A percentile compares a stretch with the other conserved stretches of the same genome.
Evolutionary conservation across 2,329 filamentous ascomycete species (phyloP).

Genomic region (Trichoderma guizhouense): DNA sequence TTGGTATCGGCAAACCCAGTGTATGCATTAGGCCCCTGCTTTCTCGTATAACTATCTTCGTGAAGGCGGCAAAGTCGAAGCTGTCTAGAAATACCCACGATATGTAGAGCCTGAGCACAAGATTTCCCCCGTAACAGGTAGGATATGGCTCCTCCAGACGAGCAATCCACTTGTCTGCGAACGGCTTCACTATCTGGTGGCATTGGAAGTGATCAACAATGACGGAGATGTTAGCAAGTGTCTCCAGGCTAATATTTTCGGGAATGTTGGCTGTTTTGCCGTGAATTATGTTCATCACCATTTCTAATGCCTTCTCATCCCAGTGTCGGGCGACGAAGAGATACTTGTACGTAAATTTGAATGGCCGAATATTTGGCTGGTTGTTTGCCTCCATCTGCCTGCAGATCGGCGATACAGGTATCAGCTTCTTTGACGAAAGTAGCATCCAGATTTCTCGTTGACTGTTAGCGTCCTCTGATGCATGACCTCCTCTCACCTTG

Average conservation of each 20-base stretch:
- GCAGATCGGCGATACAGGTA: conserved; percentile 29
- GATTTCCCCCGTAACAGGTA: not conserved
- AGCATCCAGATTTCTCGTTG: conserved; percentile 5
- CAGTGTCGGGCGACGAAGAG: conserved; percentile 20
- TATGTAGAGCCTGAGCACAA: not conserved
- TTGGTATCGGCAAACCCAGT: not conserved
- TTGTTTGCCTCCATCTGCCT: conserved; percentile 15
- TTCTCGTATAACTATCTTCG: not conserved
- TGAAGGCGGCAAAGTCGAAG: not conserved
- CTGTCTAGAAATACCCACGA: conserved; percentile 2
- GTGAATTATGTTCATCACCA: conserved; percentile 45
- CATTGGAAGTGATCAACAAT: conserved; percentile 43
- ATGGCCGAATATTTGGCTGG: not conserved
- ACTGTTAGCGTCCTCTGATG: not conserved
- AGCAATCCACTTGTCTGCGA: conserved; percentile 21
- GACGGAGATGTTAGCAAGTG: conserved; percentile 41
- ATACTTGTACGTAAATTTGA: not conserved
- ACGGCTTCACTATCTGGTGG: conserved; percentile 40
- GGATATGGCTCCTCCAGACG: not conserved
- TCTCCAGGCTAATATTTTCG: conserved; percentile 34
- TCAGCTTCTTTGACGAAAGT: conserved; percentile 36
- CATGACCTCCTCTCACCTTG: not conserved
- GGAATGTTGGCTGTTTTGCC: conserved; percentile 38
- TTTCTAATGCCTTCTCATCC: conserved; percentile 38
- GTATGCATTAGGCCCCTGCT: conserved; percentile 4